phyloP scores from a whole-genome alignment of 257 asterid species.

The Leptodermis oblonga region DNA sequence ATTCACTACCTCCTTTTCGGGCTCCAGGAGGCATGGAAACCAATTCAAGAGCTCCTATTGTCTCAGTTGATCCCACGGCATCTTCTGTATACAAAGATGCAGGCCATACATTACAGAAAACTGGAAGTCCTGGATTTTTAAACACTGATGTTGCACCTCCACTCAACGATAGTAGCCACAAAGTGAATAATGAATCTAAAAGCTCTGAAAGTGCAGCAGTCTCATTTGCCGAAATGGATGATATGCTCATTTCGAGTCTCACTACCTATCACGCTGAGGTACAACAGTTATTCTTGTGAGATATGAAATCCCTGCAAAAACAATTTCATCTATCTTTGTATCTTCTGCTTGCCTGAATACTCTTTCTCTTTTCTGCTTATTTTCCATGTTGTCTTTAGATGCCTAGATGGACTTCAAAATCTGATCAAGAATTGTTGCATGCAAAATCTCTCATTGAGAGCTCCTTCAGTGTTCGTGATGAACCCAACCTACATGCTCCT shows the following conservation, averaged over 20 bases:
- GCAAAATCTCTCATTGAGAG: slow-evolving; percentile 49
- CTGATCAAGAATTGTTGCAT: slow-evolving; percentile 48
- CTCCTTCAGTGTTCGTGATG: slow-evolving; percentile 31
- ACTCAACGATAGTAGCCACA: slow-evolving; percentile 11
- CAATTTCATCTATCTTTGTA: not conserved
- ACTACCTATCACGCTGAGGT: slow-evolving; percentile 50
- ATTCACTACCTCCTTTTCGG: slow-evolving; percentile 8
- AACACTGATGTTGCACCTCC: slow-evolving; percentile 19
- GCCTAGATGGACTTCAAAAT: slow-evolving; percentile 57
- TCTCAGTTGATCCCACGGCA: slow-evolving; percentile 18
- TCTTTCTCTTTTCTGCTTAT: slow-evolving; percentile 8
- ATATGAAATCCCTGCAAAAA: not conserved
- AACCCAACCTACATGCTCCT: slow-evolving; percentile 42
- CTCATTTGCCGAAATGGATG: slow-evolving; percentile 59
- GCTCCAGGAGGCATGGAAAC: slow-evolving; percentile 25
- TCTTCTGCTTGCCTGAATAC: not conserved
- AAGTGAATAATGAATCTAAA: slow-evolving; percentile 16
- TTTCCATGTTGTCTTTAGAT: slow-evolving; percentile 40
- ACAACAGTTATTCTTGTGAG: no score
- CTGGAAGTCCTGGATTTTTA: slow-evolving; percentile 13
- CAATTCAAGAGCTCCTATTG: slow-evolving; percentile 15
- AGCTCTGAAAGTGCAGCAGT: slow-evolving; percentile 28
- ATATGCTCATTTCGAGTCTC: slow-evolving; percentile 44
- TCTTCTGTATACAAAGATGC: slow-evolving; percentile 22
- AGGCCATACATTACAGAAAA: slow-evolving; percentile 19